Evolutionary conservation across 75 land plant genomes (phyloP).

Genomic region (Larix kaempferi): DNA sequence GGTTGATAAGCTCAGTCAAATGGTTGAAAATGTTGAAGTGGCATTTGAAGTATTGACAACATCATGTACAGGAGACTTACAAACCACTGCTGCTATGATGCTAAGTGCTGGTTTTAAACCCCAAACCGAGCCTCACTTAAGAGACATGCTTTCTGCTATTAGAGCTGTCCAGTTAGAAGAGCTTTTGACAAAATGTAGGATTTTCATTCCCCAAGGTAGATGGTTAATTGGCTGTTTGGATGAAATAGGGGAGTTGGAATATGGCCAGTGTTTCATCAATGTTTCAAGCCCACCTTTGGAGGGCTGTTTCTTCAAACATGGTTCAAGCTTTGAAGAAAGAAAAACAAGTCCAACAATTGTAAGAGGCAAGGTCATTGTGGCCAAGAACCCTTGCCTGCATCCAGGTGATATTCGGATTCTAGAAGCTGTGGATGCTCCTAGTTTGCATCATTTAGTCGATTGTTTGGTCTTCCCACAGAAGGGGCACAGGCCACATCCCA

Average conservation of each 20-base stretch:
- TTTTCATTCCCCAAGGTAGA: slow-evolving; percentile 77
- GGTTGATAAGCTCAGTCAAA: slow-evolving; percentile 51
- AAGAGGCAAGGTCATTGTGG: slow-evolving; percentile 64
- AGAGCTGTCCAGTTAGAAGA: slow-evolving; percentile 70
- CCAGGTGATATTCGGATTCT: slow-evolving; percentile 91
- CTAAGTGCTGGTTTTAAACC: slow-evolving; percentile 79
- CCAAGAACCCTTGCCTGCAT: slow-evolving; percentile 95
- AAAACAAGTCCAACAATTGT: slow-evolving; percentile 33
- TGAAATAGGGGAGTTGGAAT: slow-evolving; percentile 62
- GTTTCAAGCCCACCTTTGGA: slow-evolving; percentile 51
- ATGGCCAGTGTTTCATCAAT: slow-evolving; percentile 88
- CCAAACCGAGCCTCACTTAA: slow-evolving; percentile 65
- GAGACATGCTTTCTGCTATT: slow-evolving; percentile 63
- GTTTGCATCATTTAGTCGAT: slow-evolving; percentile 71
- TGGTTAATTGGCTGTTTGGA: slow-evolving; percentile 93
- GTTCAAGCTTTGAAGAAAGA: slow-evolving; percentile 30
- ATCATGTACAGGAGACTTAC: slow-evolving; percentile 64
- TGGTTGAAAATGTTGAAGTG: slow-evolving; percentile 46
- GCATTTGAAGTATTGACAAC: slow-evolving; percentile 70
- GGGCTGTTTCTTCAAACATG: slow-evolving; percentile 45
- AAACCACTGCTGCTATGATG: slow-evolving; percentile 74
- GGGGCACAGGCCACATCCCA: slow-evolving; percentile 87
- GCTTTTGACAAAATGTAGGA: slow-evolving; percentile 66
- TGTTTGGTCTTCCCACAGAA: slow-evolving; percentile 90
- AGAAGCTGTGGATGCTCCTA: slow-evolving; percentile 88